phyloP scores from a whole-genome alignment of 2,329 filamentous ascomycete genomes.

The Alternaria longipes region DNA sequence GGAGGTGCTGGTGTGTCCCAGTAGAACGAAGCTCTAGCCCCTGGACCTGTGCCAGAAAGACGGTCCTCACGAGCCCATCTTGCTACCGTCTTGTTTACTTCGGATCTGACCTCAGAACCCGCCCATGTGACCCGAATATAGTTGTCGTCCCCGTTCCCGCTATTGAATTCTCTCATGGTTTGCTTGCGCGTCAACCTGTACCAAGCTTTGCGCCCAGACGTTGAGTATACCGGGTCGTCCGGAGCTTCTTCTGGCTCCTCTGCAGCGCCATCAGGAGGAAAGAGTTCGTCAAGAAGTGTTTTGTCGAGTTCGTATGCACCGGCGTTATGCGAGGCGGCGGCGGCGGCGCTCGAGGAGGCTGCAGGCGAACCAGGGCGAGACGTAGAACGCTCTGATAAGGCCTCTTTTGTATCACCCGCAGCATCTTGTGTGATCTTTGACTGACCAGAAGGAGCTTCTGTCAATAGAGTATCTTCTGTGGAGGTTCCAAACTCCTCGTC shows the following conservation, averaged over 20 bases:
- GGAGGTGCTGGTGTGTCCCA: slow-evolving; percentile 46
- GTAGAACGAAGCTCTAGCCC: slow-evolving; percentile 48
- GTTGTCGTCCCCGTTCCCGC: slow-evolving; percentile 44
- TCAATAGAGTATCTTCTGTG: slow-evolving; percentile 11
- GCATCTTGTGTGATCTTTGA: background rate
- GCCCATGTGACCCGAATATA: slow-evolving; percentile 52
- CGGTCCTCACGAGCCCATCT: slow-evolving; percentile 52
- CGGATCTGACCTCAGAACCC: slow-evolving; percentile 42
- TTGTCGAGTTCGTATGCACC: slow-evolving; percentile 23
- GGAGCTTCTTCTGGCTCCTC: slow-evolving; percentile 28
- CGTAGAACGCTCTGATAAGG: background rate
- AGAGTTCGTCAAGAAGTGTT: slow-evolving; percentile 38
- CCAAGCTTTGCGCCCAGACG: slow-evolving; percentile 51
- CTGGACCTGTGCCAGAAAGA: slow-evolving; percentile 47
- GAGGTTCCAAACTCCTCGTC: slow-evolving; percentile 15
- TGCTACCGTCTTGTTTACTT: slow-evolving; percentile 48
- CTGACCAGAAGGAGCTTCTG: background rate
- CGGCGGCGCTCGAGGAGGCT: background rate
- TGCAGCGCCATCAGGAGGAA: slow-evolving; percentile 22
- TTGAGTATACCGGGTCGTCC: slow-evolving; percentile 46
- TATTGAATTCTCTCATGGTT: slow-evolving; percentile 51
- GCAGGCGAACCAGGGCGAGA: background rate
- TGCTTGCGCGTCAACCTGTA: slow-evolving; percentile 51
- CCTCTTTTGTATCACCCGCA: background rate
- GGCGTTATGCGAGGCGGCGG: background rate